phyloP scores from a whole-genome alignment of 2,329 filamentous ascomycete species.

The Teratosphaeria epicoccoides region DNA sequence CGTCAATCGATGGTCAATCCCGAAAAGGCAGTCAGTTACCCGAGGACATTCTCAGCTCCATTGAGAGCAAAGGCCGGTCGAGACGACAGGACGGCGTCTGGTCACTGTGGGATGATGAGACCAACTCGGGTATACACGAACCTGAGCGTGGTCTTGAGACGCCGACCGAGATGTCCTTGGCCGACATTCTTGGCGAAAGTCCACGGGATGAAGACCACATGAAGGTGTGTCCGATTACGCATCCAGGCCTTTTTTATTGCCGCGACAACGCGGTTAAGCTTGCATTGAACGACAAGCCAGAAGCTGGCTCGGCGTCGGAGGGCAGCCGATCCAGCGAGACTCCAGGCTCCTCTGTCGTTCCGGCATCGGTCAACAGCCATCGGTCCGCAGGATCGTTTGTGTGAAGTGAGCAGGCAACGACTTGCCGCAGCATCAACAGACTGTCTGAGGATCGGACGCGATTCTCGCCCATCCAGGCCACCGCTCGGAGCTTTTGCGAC shows the following conservation, averaged over 20 bases:
- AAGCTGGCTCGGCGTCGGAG: neutral
- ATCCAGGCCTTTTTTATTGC: slow-evolving; percentile 11
- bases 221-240: slow-evolving; percentile 8
- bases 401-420: slow-evolving; percentile 1
- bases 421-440: too few species aligned
- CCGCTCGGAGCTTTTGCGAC: too few species aligned
- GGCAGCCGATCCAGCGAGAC: neutral
- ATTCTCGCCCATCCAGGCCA: too few species aligned
- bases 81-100: slow-evolving; percentile 1
- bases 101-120: slow-evolving; percentile 1
- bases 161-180: slow-evolving; percentile 6
- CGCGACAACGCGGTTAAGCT: slow-evolving; percentile 1
- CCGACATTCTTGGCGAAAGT: slow-evolving; percentile 11
- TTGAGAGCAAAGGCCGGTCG: slow-evolving; percentile 3
- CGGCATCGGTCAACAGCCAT: slow-evolving; percentile 1
- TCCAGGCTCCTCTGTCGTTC: slow-evolving; percentile 5
- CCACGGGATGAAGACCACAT: slow-evolving; percentile 1
- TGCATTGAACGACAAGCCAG: slow-evolving; percentile 1
- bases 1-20: slow-evolving; percentile 3
- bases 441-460: too few species aligned
- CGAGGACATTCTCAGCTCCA: neutral
- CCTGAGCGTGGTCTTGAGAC: slow-evolving; percentile 3
- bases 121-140: neutral
- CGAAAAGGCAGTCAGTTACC: slow-evolving; percentile 1
- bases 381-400: slow-evolving; percentile 8